phyloP scores from a whole-genome alignment of 78 protist species.

The Emiliania huxleyi region DNA sequence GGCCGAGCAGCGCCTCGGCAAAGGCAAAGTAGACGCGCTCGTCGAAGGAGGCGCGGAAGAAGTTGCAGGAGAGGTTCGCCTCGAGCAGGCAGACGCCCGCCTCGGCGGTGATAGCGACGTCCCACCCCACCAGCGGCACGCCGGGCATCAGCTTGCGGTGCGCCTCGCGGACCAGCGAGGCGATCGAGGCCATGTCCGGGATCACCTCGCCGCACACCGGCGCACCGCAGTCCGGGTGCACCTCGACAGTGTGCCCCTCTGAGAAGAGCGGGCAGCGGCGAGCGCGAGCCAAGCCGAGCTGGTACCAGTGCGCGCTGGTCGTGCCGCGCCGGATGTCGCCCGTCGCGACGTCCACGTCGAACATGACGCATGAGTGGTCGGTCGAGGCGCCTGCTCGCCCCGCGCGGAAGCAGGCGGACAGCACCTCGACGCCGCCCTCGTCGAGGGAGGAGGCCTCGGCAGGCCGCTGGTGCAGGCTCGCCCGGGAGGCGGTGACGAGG shows the following conservation, averaged over 20 bases:
- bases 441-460: neutral
- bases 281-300: neutral
- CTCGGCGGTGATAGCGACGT: constrained; percentile 21
- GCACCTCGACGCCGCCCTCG: neutral
- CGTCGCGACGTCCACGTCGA: constrained; percentile 19
- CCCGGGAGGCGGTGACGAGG: neutral
- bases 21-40: neutral
- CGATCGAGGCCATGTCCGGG: neutral
- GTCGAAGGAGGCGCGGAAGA: constrained; percentile 26
- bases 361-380: constrained; percentile 14
- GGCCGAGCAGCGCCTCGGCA: neutral
- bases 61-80: constrained; percentile 37
- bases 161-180: neutral
- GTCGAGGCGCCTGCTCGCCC: constrained; percentile 22
- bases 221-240: constrained; percentile 1
- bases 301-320: constrained; percentile 11
- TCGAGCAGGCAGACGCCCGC: neutral
- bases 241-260: neutral
- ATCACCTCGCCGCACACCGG: neutral
- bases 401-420: constrained; percentile 37
- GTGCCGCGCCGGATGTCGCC: neutral
- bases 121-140: constrained; percentile 41
- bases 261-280: neutral
- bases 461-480: neutral
- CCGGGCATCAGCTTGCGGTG: neutral